Evolutionary conservation across 176 grass and related monocot genomes (phyloP).

Genomic region (Alloteropsis semialata): DNA sequence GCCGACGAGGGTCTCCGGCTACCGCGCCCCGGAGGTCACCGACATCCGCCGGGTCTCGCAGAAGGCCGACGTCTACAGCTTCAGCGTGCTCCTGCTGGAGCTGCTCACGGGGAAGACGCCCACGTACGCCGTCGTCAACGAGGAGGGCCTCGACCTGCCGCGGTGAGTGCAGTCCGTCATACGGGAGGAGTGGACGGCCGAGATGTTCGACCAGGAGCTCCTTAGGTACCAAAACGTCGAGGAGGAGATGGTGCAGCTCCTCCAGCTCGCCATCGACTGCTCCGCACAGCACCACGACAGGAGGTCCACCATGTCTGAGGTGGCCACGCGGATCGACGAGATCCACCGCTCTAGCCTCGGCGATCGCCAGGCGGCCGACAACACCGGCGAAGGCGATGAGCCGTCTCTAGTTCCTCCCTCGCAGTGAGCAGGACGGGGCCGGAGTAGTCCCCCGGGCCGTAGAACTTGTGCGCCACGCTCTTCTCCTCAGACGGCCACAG

Average conservation of each 20-base stretch:
- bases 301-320: slow-evolving; percentile 68
- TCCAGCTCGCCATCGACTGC: slow-evolving; percentile 97
- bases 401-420: slow-evolving; percentile 19
- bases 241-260: slow-evolving; percentile 97
- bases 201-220: slow-evolving; percentile 98
- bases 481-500: neutral
- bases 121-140: slow-evolving; percentile 84
- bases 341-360: slow-evolving; percentile 48
- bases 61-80: slow-evolving; percentile 87
- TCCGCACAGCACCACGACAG: slow-evolving; percentile 86
- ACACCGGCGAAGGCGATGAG: slow-evolving; percentile 51
- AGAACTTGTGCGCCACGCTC: neutral
- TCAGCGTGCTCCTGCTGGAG: slow-evolving; percentile 83
- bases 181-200: slow-evolving; percentile 86
- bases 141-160: slow-evolving; percentile 89
- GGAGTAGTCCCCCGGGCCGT: neutral
- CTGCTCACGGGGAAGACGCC: slow-evolving; percentile 95
- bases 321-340: slow-evolving; percentile 67
- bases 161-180: slow-evolving; percentile 94
- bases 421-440: neutral
- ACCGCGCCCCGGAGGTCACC: slow-evolving; percentile 93
- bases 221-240: slow-evolving; percentile 81
- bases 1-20: slow-evolving; percentile 63
- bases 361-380: slow-evolving; percentile 22
- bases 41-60: slow-evolving; percentile 76